phyloP scores from a whole-genome alignment of 2,329 filamentous ascomycete genomes.

The Fusarium illudens region DNA sequence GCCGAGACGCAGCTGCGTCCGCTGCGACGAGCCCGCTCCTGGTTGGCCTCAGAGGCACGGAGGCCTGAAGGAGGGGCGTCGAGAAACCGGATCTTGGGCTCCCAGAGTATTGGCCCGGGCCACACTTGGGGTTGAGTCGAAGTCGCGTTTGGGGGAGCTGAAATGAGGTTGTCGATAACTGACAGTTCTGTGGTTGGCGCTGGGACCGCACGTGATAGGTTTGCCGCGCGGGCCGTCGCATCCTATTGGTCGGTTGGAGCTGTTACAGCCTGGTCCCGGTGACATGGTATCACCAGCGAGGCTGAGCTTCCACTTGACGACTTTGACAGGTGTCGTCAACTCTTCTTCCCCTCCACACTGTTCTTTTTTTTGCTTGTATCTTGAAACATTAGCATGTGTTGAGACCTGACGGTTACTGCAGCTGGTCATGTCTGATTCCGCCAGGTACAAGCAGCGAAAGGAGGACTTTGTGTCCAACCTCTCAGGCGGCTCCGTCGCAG shows the following conservation, averaged over 20 bases:
- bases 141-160: not conserved
- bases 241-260: constrained; percentile 25
- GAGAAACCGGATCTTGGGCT: not conserved
- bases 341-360: not conserved
- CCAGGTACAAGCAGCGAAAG: constrained; percentile 88
- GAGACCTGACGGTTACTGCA: constrained; percentile 6
- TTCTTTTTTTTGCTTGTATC: constrained; percentile 1
- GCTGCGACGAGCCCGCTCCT: constrained; percentile 15
- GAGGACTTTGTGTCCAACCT: constrained; percentile 96
- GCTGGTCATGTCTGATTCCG: constrained; percentile 49
- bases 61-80: constrained; percentile 22
- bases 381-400: constrained; percentile 20
- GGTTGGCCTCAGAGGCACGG: constrained; percentile 12
- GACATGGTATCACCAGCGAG: constrained; percentile 34
- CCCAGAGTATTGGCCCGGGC: not conserved
- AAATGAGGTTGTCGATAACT: constrained; percentile 13
- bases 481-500: constrained; percentile 80
- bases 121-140: not conserved
- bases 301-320: constrained; percentile 34
- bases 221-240: constrained; percentile 11
- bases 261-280: constrained; percentile 9
- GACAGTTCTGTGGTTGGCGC: constrained; percentile 7
- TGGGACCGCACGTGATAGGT: constrained; percentile 22
- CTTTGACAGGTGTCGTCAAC: constrained; percentile 37
- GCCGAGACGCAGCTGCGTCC: constrained; percentile 15